A percentile compares a stretch with the other conserved stretches of the same genome.
phyloP scores from a whole-genome alignment of 441 rosid species.

The Aleurites moluccanus region DNA sequence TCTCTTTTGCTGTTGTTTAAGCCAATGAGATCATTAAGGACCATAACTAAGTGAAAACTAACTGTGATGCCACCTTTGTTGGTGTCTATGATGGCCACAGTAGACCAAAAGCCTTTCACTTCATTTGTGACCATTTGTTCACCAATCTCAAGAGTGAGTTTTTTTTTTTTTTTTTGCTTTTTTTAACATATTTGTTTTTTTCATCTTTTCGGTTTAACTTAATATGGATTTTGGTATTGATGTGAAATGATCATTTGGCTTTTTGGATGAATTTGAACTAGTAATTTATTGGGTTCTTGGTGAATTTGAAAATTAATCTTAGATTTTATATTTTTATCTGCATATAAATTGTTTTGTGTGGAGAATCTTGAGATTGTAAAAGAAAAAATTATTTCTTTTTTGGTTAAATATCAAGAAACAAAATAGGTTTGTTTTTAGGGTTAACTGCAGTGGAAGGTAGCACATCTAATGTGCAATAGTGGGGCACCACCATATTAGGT shows the following conservation, averaged over 20 bases:
- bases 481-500: no score
- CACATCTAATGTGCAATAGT: no score
- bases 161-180: no score
- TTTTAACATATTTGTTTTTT: not conserved
- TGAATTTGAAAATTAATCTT: not conserved
- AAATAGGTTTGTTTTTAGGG: no score
- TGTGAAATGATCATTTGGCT: not conserved
- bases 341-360: not conserved
- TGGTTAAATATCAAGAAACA: no score
- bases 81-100: constrained; percentile 97
- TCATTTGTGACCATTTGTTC: constrained; percentile 74
- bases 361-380: no score
- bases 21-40: constrained; percentile 84
- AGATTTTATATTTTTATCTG: not conserved
- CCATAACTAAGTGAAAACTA: constrained; percentile 83
- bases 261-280: constrained; percentile 4
- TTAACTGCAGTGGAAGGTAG: no score
- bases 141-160: constrained; percentile 57
- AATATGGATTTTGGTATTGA: not conserved
- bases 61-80: constrained; percentile 62
- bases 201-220: not conserved
- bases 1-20: constrained; percentile 79
- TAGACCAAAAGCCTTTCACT: constrained; percentile 84
- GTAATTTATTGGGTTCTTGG: not conserved
- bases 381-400: no score